phyloP scores from a whole-genome alignment of 345 rosid genomes.

The Salix arbutifolia region DNA sequence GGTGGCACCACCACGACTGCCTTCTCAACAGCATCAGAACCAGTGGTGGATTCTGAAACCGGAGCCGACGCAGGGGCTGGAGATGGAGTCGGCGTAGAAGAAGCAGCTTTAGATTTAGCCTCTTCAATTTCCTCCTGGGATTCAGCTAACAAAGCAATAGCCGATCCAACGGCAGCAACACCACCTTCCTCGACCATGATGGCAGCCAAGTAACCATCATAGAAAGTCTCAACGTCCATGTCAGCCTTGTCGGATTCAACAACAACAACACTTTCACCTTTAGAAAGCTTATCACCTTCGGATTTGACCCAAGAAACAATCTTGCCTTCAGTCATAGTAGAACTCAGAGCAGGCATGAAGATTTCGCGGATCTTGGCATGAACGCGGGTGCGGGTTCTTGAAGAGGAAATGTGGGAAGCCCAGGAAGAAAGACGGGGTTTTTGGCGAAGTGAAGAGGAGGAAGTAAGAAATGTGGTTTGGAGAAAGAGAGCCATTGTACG shows the following conservation, averaged over 20 bases:
- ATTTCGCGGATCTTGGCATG: slow-evolving; percentile 89
- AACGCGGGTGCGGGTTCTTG: slow-evolving; percentile 17
- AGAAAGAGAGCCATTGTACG: not conserved
- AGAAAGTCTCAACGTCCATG: slow-evolving; percentile 95
- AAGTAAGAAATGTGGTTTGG: not conserved
- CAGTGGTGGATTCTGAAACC: not conserved
- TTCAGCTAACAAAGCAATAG: slow-evolving; percentile 87
- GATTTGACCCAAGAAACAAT: slow-evolving; percentile 92
- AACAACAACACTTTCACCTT: slow-evolving; percentile 91
- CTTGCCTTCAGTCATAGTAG: slow-evolving; percentile 95
- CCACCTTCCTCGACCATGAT: slow-evolving; percentile 95
- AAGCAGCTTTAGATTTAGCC: slow-evolving; percentile 62
- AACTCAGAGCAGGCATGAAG: slow-evolving; percentile 98
- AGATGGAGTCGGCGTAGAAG: slow-evolving; percentile 23
- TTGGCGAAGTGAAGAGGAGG: not conserved
- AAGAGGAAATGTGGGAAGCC: slow-evolving; percentile 10
- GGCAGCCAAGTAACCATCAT: slow-evolving; percentile 89
- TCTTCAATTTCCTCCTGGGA: slow-evolving; percentile 63
- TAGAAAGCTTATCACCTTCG: slow-evolving; percentile 82
- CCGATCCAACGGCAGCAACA: slow-evolving; percentile 88
- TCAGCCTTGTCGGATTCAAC: slow-evolving; percentile 97
- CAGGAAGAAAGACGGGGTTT: slow-evolving; percentile 14
- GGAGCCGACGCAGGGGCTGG: slow-evolving; percentile 18
- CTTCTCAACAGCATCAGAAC: not conserved
- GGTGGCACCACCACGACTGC: slow-evolving; percentile 4